Conservation (phyloP, 805 yeast species). For the Pichia ethanolica region DNA sequence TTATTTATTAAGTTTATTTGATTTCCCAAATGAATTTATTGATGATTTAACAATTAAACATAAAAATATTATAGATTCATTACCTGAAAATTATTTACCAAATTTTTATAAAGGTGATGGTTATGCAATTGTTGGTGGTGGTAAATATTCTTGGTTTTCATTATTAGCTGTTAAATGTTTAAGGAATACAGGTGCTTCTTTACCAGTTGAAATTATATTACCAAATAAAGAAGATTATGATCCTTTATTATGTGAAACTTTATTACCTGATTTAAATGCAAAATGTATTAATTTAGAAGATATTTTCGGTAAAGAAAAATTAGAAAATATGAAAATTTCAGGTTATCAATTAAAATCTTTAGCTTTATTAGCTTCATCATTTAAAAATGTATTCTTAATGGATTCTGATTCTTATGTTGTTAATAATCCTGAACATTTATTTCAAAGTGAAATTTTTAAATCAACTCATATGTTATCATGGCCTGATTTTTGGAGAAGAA, state of each 20-base stretch:
- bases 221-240: slow-evolving; percentile 14
- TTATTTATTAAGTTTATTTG: slow-evolving; percentile 6
- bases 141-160: slow-evolving; percentile 35
- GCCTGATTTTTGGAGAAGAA: slow-evolving; percentile 71
- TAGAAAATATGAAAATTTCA: slow-evolving; percentile 17
- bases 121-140: slow-evolving; percentile 38
- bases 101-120: slow-evolving; percentile 24
- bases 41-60: slow-evolving; percentile 42
- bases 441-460: slow-evolving; percentile 37
- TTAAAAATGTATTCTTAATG: slow-evolving; percentile 38
- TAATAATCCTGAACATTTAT: slow-evolving; percentile 42
- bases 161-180: slow-evolving; percentile 32
- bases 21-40: slow-evolving; percentile 33
- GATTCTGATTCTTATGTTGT: slow-evolving; percentile 42
- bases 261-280: slow-evolving; percentile 34
- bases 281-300: slow-evolving; percentile 34
- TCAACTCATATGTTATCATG: slow-evolving; percentile 46
- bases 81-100: slow-evolving; percentile 34
- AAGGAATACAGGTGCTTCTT: slow-evolving; percentile 34
- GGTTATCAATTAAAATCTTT: slow-evolving; percentile 36
- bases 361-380: slow-evolving; percentile 41
- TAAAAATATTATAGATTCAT: slow-evolving; percentile 31
- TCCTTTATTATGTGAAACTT: slow-evolving; percentile 24
- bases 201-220: slow-evolving; percentile 27
- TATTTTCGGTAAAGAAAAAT: slow-evolving; percentile 26